phyloP scores from a whole-genome alignment of 2,329 filamentous ascomycete species.

The Teratosphaeria pseudoeucalypti region DNA sequence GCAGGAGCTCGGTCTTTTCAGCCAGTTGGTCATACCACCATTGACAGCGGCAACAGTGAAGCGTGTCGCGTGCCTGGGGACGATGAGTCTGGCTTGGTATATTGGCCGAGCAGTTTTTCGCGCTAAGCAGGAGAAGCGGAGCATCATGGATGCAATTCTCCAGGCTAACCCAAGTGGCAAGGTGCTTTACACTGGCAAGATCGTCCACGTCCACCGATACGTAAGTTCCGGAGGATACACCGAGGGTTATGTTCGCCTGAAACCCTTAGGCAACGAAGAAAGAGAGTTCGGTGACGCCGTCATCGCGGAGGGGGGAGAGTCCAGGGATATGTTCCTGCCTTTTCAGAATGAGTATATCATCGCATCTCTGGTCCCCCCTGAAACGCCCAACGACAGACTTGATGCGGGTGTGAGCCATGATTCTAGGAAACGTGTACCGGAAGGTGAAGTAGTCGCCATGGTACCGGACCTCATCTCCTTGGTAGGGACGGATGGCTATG shows the following conservation, averaged over 20 bases:
- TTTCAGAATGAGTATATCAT: conserved; percentile 50
- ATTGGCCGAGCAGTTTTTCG: conserved; percentile 51
- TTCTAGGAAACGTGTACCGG: conserved; percentile 3
- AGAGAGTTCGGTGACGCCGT: conserved; percentile 1
- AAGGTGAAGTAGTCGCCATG: conserved; percentile 34
- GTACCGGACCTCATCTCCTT: conserved; percentile 42
- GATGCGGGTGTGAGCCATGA: background rate
- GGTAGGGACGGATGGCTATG: conserved; percentile 39
- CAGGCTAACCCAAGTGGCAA: conserved; percentile 50
- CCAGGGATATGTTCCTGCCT: conserved; percentile 17
- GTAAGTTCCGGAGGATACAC: conserved; percentile 1
- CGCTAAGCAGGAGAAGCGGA: conserved; percentile 39
- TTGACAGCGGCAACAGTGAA: conserved; percentile 28
- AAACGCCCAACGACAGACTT: background rate
- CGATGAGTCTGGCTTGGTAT: conserved; percentile 34
- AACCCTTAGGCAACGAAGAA: conserved; percentile 2
- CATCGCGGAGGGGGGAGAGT: conserved; percentile 14
- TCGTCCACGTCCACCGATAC: conserved; percentile 46
- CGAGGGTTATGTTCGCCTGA: conserved; percentile 3
- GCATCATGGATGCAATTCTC: conserved; percentile 46
- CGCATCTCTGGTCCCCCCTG: background rate
- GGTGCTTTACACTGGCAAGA: conserved; percentile 53
- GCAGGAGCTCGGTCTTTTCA: conserved; percentile 32
- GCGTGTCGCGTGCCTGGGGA: conserved; percentile 30
- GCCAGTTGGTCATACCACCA: conserved; percentile 32